Evolutionary conservation across 768 basidiomycete genomes (phyloP).

Genomic region (Pleurotus tuoliensis): DNA sequence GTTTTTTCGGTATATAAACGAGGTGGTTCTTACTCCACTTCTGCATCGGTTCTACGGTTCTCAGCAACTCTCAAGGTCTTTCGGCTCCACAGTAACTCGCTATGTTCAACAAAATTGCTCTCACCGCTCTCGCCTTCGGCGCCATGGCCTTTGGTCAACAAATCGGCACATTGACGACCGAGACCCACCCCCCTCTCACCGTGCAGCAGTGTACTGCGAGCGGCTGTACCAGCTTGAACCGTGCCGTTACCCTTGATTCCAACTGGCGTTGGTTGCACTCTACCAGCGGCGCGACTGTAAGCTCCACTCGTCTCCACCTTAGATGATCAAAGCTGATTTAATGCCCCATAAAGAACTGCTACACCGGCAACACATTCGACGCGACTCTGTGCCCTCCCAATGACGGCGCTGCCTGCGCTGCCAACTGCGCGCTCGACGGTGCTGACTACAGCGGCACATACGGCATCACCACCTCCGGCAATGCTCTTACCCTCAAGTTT

Average conservation of each 20-base stretch:
- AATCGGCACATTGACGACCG: conserved; percentile 42
- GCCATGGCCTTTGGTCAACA: conserved; percentile 43
- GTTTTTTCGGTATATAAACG: conserved; percentile 1
- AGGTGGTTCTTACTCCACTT: neutral
- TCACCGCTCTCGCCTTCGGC: conserved; percentile 28
- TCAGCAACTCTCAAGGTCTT: neutral
- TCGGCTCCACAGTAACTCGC: neutral
- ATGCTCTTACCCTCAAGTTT: conserved; percentile 45
- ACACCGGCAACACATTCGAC: conserved; percentile 57
- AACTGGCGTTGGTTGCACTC: conserved; percentile 53
- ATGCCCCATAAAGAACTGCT: conserved; percentile 32
- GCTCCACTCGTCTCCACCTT: neutral
- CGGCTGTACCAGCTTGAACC: conserved; percentile 32
- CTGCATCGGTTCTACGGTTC: conserved; percentile 4
- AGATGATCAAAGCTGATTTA: neutral
- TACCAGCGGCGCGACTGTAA: conserved; percentile 17
- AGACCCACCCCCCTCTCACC: conserved; percentile 45
- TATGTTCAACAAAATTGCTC: conserved; percentile 33
- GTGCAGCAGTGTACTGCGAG: conserved; percentile 39
- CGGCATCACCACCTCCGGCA: conserved; percentile 46
- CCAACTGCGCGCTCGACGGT: conserved; percentile 39
- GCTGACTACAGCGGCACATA: conserved; percentile 49
- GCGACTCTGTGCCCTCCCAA: conserved; percentile 39
- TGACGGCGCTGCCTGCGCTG: conserved; percentile 42
- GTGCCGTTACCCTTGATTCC: conserved; percentile 42